Evolutionary conservation across 805 yeast species (phyloP), one percentile per base, ranked within the genome.

Genomic region (Middelhovenomyces tepae): DNA sequence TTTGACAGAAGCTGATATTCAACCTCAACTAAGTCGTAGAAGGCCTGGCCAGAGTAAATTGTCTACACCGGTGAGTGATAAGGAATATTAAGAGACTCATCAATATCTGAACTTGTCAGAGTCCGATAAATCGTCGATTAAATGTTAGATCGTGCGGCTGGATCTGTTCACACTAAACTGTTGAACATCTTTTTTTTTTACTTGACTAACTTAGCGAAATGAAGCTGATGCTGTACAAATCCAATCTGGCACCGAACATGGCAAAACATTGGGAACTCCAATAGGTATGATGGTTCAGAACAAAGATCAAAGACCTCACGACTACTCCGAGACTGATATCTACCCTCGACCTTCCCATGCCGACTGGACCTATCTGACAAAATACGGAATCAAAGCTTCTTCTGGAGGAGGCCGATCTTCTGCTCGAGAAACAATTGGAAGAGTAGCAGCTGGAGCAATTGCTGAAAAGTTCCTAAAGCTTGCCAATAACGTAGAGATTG

Each of bases 341-440:
- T 91, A 76, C 64, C 98, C 98, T 47, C 77, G 98, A 60, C 98
- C 98, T 17, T 83, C 95, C 19, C 98, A 91, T 60, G 97, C 98
- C 13, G 98, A 91, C 60, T 86, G 69, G 70, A 91, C 98, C 15
- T 91, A 91, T 62, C 66, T 83, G 53, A 67, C 72, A 44, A 91
- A 91, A 61, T 91, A 91, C 62, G 94, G 95, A 27, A 70, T 77
- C 47, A 91, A 91, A 63, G 93, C 96, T 4, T 74, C 94, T 4
- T 79, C 93, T 22, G 98, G 98, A 33, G 98, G 98, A 53, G 98
- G 98, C 42, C 75, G 98, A 56, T 81, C 96, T 8, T 76, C 89
- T 28, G 98, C 98, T 6, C 76, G 98, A 60, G 98, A 91, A 63
- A 91, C 98, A 27, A 91, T 91, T 50, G 98, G 98, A 37, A 75